A percentile compares a stretch with the other conserved stretches of the same genome.
These are phyloP conservation scores for Microbotryum silenes-acaulis DNA, from an alignment of 1,284 basidiomycete genomes.

Conservation along the genomic window DNA sequence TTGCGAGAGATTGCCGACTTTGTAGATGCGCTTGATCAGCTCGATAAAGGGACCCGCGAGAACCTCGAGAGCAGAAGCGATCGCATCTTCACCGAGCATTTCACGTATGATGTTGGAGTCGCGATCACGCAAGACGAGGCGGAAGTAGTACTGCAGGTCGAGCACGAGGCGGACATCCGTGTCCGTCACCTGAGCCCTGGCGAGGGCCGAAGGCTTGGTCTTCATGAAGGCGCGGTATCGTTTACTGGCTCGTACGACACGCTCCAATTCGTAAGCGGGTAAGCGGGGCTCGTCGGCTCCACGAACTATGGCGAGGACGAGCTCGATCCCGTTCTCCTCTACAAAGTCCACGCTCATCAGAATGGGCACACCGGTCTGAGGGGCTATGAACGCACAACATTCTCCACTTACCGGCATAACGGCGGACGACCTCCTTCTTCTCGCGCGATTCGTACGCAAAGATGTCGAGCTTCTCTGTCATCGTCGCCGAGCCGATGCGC, in stretches of 20 bases:
- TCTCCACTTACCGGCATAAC: conserved; percentile 26
- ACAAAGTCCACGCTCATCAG: background rate
- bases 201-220: conserved; percentile 21
- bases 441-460: conserved; percentile 29
- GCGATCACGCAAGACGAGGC: conserved; percentile 27
- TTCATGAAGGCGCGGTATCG: conserved; percentile 25
- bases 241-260: conserved; percentile 23
- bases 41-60: conserved; percentile 26
- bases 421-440: conserved; percentile 30
- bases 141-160: conserved; percentile 29
- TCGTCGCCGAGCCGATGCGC: conserved; percentile 27
- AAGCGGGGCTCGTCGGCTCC: conserved; percentile 34
- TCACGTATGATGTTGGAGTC: conserved; percentile 28
- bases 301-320: conserved; percentile 34
- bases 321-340: conserved; percentile 31
- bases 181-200: conserved; percentile 27
- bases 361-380: background rate
- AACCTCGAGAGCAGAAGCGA: conserved; percentile 28
- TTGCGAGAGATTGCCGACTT: conserved; percentile 23
- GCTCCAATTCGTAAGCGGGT: conserved; percentile 32
- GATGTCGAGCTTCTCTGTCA: conserved; percentile 33
- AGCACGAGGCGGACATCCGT: conserved; percentile 32
- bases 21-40: conserved; percentile 29
- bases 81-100: conserved; percentile 29
- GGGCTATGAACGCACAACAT: background rate